These are phyloP conservation scores for Raddia distichophylla DNA, from an alignment of 176 grass and related monocot genomes.

Conservation along the genomic window DNA sequence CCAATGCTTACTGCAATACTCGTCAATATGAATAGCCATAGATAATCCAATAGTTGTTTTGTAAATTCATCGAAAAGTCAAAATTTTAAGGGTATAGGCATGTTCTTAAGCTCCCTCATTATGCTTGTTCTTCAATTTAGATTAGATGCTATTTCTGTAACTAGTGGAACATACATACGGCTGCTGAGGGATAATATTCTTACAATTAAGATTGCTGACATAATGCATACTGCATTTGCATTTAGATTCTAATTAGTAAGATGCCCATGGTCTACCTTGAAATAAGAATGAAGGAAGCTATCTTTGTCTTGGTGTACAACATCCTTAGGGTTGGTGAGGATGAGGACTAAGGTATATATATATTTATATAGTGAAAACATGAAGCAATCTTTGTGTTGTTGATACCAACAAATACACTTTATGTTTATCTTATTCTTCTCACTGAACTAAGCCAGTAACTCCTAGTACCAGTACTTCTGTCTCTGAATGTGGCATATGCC, in stretches of 20 bases:
- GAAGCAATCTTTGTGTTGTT: not conserved
- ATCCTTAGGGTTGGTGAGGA: not conserved
- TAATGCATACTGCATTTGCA: not conserved
- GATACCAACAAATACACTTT: not conserved
- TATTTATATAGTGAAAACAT: slow-evolving; percentile 1
- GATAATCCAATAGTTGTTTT: slow-evolving; percentile 1
- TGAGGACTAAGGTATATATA: not conserved
- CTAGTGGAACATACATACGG: not conserved
- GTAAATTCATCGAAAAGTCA: not conserved
- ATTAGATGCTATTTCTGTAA: not conserved
- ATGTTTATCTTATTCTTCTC: not conserved
- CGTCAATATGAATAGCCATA: slow-evolving; percentile 4
- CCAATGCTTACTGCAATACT: slow-evolving; percentile 12
- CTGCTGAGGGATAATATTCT: not conserved
- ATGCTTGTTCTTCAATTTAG: not conserved
- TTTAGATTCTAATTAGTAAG: slow-evolving; percentile 2
- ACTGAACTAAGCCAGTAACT: not conserved
- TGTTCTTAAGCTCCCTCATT: not conserved
- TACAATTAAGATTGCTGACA: not conserved
- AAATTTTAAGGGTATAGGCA: not conserved
- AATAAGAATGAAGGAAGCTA: not conserved
- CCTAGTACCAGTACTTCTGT: not conserved
- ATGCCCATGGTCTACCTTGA: not conserved
- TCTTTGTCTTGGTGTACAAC: not conserved
- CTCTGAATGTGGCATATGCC: slow-evolving; percentile 12